These are phyloP conservation scores for Leptomonas pyrrhocoris DNA, from an alignment of 208 protist species.

Conservation along the genomic window DNA sequence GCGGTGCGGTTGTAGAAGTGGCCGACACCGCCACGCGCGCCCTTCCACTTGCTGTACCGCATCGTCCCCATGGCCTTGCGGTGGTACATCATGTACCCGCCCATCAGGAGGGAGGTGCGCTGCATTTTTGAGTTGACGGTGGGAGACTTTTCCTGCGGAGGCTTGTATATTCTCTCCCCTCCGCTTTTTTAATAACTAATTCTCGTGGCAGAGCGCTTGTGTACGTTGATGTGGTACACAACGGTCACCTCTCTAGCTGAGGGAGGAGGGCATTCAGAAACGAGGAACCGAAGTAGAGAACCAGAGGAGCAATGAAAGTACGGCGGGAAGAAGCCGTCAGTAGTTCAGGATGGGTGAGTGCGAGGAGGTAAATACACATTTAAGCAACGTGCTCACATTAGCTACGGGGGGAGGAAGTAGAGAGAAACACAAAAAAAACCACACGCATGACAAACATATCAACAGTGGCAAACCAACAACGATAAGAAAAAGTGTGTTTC, in stretches of 20 bases:
- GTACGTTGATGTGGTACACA: too few relatives aligned
- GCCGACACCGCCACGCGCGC: conserved; percentile 72
- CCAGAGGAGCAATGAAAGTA: too few relatives aligned
- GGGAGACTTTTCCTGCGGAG: neutral
- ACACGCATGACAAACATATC: neutral
- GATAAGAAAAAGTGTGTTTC: too few relatives aligned
- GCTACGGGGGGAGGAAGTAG: neutral
- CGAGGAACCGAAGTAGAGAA: too few relatives aligned
- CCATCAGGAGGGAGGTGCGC: conserved; percentile 41
- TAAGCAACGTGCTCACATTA: too few relatives aligned
- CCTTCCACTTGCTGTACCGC: conserved; percentile 87
- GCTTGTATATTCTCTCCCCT: neutral
- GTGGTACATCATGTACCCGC: conserved; percentile 91
- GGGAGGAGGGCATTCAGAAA: too few relatives aligned
- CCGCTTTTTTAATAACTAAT: too few relatives aligned
- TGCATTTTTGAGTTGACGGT: conserved; percentile 36
- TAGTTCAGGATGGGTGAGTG: too few relatives aligned
- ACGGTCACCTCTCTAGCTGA: too few relatives aligned
- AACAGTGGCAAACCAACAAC: neutral
- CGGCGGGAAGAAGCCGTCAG: too few relatives aligned
- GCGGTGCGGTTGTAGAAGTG: conserved; percentile 89
- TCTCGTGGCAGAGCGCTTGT: too few relatives aligned
- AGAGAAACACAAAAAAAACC: neutral
- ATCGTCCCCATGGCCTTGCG: conserved; percentile 85
- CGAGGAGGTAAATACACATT: too few relatives aligned